Evolutionary conservation across 2,329 filamentous ascomycete species (phyloP).

Genomic region (Diaporthe destruens): DNA sequence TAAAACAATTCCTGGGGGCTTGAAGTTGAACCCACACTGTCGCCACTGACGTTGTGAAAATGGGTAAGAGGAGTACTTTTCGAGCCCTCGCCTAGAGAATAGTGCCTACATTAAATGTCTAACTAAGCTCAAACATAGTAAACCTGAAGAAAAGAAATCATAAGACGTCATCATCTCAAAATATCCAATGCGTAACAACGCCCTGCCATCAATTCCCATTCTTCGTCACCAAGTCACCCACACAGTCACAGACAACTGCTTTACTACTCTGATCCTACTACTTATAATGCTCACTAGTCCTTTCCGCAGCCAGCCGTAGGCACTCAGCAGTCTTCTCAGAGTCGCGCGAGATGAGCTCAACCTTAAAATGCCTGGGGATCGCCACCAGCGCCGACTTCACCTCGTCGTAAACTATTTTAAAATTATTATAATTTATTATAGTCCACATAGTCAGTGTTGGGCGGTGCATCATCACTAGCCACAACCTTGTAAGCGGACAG

Average conservation of each 20-base stretch:
- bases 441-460: slow-evolving; percentile 72
- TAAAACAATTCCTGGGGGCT: too few species aligned
- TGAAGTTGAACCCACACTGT: not conserved
- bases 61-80: not conserved
- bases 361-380: slow-evolving; percentile 70
- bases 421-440: too few species aligned
- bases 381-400: slow-evolving; percentile 71
- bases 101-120: too few species aligned
- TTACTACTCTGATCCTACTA: slow-evolving; percentile 46
- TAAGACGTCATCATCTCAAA: not conserved
- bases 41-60: not conserved
- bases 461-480: slow-evolving; percentile 61
- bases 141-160: not conserved
- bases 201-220: not conserved
- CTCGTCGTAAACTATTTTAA: too few species aligned
- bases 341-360: slow-evolving; percentile 67
- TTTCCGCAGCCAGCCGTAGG: slow-evolving; percentile 55
- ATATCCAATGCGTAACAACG: not conserved
- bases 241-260: not conserved
- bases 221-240: not conserved
- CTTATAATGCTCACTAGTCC: slow-evolving; percentile 63
- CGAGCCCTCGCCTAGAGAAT: too few species aligned
- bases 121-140: too few species aligned
- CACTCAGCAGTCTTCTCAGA: slow-evolving; percentile 53
- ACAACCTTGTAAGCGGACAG: slow-evolving; percentile 63